Evolutionary conservation across 768 basidiomycete species (phyloP).

Genomic region (Lentinula detonsa): DNA sequence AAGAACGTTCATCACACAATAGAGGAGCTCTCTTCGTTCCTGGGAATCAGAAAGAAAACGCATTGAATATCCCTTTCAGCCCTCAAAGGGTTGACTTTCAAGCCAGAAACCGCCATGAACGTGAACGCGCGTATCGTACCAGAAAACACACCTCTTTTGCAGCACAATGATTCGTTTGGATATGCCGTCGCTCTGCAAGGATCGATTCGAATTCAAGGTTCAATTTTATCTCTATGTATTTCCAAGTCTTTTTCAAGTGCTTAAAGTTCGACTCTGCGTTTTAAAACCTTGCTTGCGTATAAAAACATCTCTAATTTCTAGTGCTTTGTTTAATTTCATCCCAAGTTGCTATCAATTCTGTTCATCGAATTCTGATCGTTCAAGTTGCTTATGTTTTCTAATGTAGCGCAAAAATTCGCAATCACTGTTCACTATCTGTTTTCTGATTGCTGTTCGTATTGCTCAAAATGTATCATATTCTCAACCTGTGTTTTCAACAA

Average conservation of each 20-base stretch:
- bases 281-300: neutral
- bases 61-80: constrained; percentile 2
- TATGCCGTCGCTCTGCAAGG: neutral
- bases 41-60: constrained; percentile 19
- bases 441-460: too few species aligned
- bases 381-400: too few species aligned
- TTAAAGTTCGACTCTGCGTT: neutral
- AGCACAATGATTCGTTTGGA: neutral
- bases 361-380: too few species aligned
- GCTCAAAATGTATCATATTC: too few species aligned
- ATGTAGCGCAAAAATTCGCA: too few species aligned
- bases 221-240: neutral
- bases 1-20: constrained; percentile 78
- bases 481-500: too few species aligned
- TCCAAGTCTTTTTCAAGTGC: neutral
- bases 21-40: constrained; percentile 68
- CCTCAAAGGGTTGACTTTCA: neutral
- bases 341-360: neutral
- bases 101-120: neutral
- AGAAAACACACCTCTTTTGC: neutral
- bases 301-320: neutral
- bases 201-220: neutral
- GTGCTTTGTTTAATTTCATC: neutral
- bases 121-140: neutral
- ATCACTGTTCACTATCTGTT: too few species aligned